phyloP scores from a whole-genome alignment of 495 filamentous ascomycete species.

The Mytilinidion resinicola region DNA sequence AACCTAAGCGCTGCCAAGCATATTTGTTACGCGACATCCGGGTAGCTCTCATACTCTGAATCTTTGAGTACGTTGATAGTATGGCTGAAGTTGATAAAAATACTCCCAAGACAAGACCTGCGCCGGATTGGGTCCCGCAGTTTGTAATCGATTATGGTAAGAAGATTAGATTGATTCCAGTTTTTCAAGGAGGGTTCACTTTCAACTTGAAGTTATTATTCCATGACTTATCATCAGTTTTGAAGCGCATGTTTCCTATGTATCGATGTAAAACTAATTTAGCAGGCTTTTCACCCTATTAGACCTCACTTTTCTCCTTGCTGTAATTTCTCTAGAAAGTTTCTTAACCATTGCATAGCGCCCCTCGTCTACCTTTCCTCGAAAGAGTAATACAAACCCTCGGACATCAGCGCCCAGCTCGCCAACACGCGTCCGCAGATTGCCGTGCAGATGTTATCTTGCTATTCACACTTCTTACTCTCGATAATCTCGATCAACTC shows the following conservation, averaged over 20 bases:
- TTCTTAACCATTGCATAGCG: slow-evolving; percentile 12
- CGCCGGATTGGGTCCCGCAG: slow-evolving; percentile 15
- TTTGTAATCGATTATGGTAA: slow-evolving; percentile 22
- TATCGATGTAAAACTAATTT: too few species aligned
- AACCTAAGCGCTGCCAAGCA: too few species aligned
- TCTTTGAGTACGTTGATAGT: too few species aligned
- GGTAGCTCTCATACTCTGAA: too few species aligned
- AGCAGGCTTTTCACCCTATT: too few species aligned
- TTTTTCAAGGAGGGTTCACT: too few species aligned
- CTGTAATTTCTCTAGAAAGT: background rate
- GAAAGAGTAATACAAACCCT: slow-evolving; percentile 51
- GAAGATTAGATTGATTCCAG: background rate
- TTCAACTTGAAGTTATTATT: too few species aligned
- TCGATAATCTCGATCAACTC: slow-evolving; percentile 47
- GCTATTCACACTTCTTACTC: slow-evolving; percentile 38
- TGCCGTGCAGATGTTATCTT: slow-evolving; percentile 40
- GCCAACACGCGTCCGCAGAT: slow-evolving; percentile 49
- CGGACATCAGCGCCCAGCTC: slow-evolving; percentile 52
- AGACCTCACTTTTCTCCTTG: background rate
- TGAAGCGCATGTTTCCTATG: too few species aligned
- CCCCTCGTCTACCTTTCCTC: slow-evolving; percentile 44
- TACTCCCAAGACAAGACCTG: background rate
- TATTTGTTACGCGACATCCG: too few species aligned
- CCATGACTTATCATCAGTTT: too few species aligned
- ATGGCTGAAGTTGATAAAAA: background rate